Evolutionary conservation across 2,329 filamentous ascomycete genomes (phyloP).

Genomic region (Colletotrichum scovillei): DNA sequence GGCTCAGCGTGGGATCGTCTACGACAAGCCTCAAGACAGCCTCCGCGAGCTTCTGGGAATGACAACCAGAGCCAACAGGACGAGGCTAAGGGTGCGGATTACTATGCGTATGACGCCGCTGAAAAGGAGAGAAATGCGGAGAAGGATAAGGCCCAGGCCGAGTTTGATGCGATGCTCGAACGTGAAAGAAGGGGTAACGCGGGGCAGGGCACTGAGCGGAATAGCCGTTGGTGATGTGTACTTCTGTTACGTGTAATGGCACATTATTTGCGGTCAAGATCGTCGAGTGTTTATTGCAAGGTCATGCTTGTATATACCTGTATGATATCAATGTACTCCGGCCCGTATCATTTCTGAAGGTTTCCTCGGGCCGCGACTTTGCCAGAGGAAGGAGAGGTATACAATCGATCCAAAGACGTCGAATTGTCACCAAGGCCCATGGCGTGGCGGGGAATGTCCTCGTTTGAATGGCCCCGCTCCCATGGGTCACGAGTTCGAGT

Average conservation of each 20-base stretch:
- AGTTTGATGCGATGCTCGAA: constrained; percentile 63
- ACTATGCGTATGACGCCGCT: constrained; percentile 48
- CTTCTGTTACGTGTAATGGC: neutral
- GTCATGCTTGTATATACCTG: neutral
- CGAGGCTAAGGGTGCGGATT: constrained; percentile 43
- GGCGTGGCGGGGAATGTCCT: no score
- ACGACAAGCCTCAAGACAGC: constrained; percentile 48
- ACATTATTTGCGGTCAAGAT: neutral
- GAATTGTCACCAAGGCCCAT: no score
- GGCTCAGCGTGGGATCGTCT: constrained; percentile 59
- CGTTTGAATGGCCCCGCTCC: no score
- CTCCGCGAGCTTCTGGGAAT: neutral
- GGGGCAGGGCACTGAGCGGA: neutral
- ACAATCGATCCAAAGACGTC: no score
- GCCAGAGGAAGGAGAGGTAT: no score
- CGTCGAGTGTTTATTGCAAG: neutral
- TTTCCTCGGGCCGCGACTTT: no score
- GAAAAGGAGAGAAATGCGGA: constrained; percentile 51
- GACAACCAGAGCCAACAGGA: constrained; percentile 15
- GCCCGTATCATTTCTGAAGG: no score
- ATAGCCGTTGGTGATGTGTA: constrained; percentile 23
- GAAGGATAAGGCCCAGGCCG: constrained; percentile 60
- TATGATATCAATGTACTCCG: neutral
- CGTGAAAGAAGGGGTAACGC: constrained; percentile 47
- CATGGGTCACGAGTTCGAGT: no score